Conservation (phyloP, 306 rosid species). For the Comarum palustre region DNA sequence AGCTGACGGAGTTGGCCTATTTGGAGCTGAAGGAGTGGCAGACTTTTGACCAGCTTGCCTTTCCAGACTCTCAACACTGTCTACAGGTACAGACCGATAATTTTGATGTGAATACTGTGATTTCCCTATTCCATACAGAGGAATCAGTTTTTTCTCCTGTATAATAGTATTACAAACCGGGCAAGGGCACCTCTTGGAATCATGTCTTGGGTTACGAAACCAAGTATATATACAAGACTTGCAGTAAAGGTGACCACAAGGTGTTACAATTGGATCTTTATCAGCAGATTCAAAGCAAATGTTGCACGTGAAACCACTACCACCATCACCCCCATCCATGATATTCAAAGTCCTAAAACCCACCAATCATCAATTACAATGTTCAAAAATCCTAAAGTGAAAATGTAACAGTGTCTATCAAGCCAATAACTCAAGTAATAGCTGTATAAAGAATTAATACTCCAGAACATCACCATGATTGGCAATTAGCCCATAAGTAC, state of each 20-base stretch:
- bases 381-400: background rate
- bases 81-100: background rate
- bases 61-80: background rate
- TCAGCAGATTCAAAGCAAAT: conserved; percentile 19
- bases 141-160: conserved; percentile 16
- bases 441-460: background rate
- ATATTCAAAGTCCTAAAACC: background rate
- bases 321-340: background rate
- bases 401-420: background rate
- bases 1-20: background rate
- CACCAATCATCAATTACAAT: background rate
- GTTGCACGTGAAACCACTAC: conserved; percentile 6
- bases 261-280: conserved; percentile 25
- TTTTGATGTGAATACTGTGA: background rate
- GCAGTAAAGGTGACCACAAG: conserved; percentile 27
- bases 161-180: conserved; percentile 12
- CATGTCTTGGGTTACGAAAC: conserved; percentile 5
- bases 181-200: background rate
- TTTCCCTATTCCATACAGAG: conserved; percentile 24
- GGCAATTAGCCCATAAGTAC: background rate
- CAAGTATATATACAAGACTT: conserved; percentile 16
- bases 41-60: background rate
- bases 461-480: background rate
- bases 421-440: background rate
- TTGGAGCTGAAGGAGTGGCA: background rate